Evolutionary conservation across 768 basidiomycete species (phyloP).

Genomic region (Suillus brevipes): DNA sequence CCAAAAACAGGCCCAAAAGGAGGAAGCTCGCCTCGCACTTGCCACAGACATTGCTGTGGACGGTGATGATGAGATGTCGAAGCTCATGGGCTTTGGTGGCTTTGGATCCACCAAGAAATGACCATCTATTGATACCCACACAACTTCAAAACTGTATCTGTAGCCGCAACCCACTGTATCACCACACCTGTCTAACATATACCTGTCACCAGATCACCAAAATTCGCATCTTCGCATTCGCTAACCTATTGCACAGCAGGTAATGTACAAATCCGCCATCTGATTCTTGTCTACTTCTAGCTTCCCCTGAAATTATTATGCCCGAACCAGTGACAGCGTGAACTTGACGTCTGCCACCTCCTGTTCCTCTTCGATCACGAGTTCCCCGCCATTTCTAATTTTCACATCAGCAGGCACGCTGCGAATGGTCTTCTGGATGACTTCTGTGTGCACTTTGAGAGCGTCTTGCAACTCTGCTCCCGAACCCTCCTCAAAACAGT

Average conservation of each 20-base stretch:
- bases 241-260: conserved; percentile 17
- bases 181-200: conserved; percentile 5
- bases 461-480: conserved; percentile 66
- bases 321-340: conserved; percentile 59
- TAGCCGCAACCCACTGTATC: conserved; percentile 19
- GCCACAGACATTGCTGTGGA: conserved; percentile 49
- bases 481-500: conserved; percentile 69
- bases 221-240: neutral
- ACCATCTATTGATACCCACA: conserved; percentile 26
- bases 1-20: conserved; percentile 76
- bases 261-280: conserved; percentile 20
- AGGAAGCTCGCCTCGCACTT: conserved; percentile 67
- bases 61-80: conserved; percentile 66
- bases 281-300: conserved; percentile 1
- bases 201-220: neutral
- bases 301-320: conserved; percentile 15
- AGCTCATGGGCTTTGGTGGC: conserved; percentile 89
- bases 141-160: conserved; percentile 12
- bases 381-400: conserved; percentile 46
- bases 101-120: conserved; percentile 87
- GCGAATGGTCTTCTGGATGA: conserved; percentile 74
- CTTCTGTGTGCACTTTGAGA: conserved; percentile 62
- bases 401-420: conserved; percentile 63
- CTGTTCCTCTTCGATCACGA: conserved; percentile 84
- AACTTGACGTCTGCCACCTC: conserved; percentile 82